phyloP scores from a whole-genome alignment of 2,329 filamentous ascomycete species.

The Penicillium hesseltinei region DNA sequence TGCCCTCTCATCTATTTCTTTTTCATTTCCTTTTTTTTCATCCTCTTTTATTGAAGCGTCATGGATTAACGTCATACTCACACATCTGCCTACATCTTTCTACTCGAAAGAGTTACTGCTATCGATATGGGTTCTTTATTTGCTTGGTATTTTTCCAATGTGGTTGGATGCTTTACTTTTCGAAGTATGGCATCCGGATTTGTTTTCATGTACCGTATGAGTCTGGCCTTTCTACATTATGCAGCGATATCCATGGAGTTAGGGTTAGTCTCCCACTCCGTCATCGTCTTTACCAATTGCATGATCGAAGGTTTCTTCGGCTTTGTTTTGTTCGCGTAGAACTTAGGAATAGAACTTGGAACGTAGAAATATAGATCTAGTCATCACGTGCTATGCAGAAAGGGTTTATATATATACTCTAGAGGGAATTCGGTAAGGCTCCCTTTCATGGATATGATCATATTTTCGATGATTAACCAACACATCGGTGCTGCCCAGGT shows the following conservation, averaged over 20 bases:
- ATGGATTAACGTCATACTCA: slow-evolving; percentile 26
- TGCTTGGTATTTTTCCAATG: slow-evolving; percentile 17
- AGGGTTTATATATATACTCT: background rate
- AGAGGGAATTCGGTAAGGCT: background rate
- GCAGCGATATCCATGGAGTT: slow-evolving; percentile 37
- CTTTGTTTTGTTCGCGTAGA: slow-evolving; percentile 6
- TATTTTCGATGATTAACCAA: background rate
- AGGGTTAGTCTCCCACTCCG: slow-evolving; percentile 26
- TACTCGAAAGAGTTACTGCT: slow-evolving; percentile 12
- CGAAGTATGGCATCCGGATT: slow-evolving; percentile 23
- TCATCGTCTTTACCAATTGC: slow-evolving; percentile 34
- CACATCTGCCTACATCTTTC: slow-evolving; percentile 17
- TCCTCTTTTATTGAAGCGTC: slow-evolving; percentile 23
- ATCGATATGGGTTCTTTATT: slow-evolving; percentile 17
- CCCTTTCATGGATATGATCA: background rate
- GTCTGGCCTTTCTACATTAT: slow-evolving; percentile 30
- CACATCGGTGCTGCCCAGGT: background rate
- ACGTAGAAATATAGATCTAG: background rate
- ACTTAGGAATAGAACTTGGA: background rate
- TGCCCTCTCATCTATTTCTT: slow-evolving; percentile 13
- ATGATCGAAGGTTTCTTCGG: slow-evolving; percentile 32
- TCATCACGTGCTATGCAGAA: too few relatives aligned
- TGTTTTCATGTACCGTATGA: slow-evolving; percentile 28
- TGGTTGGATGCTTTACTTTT: slow-evolving; percentile 21
- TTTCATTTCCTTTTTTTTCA: slow-evolving; percentile 10